Percentiles rank a stretch among this genome's conserved stretches.
Conservation (phyloP, 2,329 filamentous ascomycete species). For the Intubia oerlemansii region DNA sequence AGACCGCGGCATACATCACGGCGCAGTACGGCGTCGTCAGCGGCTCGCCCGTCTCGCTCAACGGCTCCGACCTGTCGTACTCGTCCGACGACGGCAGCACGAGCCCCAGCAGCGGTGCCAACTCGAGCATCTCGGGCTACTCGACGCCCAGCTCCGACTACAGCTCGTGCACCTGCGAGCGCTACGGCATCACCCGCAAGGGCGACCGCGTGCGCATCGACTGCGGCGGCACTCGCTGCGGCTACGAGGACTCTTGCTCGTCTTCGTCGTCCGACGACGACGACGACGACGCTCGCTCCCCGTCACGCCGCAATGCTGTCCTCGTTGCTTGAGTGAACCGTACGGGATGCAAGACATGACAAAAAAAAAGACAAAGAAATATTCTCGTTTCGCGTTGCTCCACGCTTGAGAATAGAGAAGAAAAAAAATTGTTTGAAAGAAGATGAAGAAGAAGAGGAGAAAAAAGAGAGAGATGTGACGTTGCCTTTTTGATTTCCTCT, state of each 20-base stretch:
- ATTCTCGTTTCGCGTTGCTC: too few relatives aligned
- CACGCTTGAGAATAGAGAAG: too few relatives aligned
- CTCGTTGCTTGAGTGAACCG: too few relatives aligned
- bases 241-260: constrained; percentile 56
- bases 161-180: constrained; percentile 76
- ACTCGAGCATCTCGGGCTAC: constrained; percentile 54
- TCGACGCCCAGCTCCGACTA: constrained; percentile 59
- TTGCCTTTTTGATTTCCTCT: too few relatives aligned
- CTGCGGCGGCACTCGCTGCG: constrained; percentile 77
- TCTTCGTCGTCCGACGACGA: constrained; percentile 30
- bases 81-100: constrained; percentile 55
- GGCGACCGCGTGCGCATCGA: constrained; percentile 90
- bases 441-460: too few relatives aligned
- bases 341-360: too few relatives aligned
- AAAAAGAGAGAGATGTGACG: too few relatives aligned
- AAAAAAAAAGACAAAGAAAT: too few relatives aligned
- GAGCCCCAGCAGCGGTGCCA: constrained; percentile 38
- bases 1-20: constrained; percentile 26
- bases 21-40: constrained; percentile 28
- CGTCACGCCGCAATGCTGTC: too few relatives aligned
- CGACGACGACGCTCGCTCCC: constrained; percentile 25
- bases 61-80: constrained; percentile 41
- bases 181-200: constrained; percentile 87
- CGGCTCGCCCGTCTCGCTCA: constrained; percentile 40
- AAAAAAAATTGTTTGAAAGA: too few relatives aligned